Conservation (phyloP, 2,329 filamentous ascomycete species). For the Claviceps capensis region DNA sequence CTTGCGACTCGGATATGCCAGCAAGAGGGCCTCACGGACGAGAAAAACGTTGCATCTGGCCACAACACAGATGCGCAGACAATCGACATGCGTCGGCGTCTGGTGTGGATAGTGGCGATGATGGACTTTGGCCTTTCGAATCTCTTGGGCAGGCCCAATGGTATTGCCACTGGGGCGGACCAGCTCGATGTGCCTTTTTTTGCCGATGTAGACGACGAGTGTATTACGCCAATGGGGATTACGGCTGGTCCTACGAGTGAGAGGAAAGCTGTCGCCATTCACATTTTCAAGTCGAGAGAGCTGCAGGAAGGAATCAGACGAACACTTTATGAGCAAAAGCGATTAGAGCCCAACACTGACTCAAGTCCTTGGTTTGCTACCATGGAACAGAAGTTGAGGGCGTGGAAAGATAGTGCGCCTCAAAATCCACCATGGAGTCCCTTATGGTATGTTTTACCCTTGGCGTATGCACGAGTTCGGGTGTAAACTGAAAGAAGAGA, state of each 20-base stretch:
- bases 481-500: too few relatives aligned
- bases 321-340: constrained; percentile 74
- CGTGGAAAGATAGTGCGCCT: constrained; percentile 68
- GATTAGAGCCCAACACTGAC: constrained; percentile 61
- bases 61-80: constrained; percentile 55
- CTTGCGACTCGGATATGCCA: constrained; percentile 80
- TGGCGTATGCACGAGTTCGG: background rate
- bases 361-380: constrained; percentile 74
- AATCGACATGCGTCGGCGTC: constrained; percentile 75
- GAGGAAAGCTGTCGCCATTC: constrained; percentile 79
- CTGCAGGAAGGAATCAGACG: constrained; percentile 79
- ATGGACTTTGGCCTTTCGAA: constrained; percentile 86
- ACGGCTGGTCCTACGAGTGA: constrained; percentile 57
- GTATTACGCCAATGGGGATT: constrained; percentile 69
- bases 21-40: constrained; percentile 74
- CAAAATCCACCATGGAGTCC: constrained; percentile 59
- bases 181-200: constrained; percentile 80
- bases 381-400: constrained; percentile 65
- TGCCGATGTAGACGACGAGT: constrained; percentile 64
- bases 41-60: constrained; percentile 65
- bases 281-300: constrained; percentile 85
- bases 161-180: constrained; percentile 70
- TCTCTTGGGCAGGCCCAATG: constrained; percentile 74
- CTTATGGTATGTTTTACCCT: constrained; percentile 48
- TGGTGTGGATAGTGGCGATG: constrained; percentile 77